Evolutionary conservation across 73 alveolate species (phyloP).

Genomic region (Paramecium octaurelia): DNA sequence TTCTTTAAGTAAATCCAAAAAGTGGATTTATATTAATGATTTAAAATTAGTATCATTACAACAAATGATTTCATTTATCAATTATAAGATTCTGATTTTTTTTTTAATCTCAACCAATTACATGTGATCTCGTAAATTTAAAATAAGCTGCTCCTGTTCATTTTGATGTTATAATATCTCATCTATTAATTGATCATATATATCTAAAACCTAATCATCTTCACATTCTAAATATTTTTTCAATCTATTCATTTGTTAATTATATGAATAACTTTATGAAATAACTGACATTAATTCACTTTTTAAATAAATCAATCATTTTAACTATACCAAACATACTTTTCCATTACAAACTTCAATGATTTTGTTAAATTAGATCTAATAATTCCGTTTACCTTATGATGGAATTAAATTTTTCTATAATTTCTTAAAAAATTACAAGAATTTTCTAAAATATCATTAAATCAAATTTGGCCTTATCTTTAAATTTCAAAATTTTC

Average conservation of each 20-base stretch:
- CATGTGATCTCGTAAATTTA: not conserved
- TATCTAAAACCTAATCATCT: conserved; percentile 1
- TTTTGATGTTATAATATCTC: not conserved
- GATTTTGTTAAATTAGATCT: no score
- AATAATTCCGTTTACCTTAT: no score
- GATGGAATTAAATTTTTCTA: no score
- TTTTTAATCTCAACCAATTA: not conserved
- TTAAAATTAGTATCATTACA: not conserved
- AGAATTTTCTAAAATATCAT: no score
- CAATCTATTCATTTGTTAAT: not conserved
- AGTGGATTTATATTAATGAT: not conserved
- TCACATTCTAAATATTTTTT: not conserved
- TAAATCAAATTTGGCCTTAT: not conserved
- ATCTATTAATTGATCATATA: not conserved
- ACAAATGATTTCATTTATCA: not conserved
- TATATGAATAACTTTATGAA: not conserved
- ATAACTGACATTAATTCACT: not conserved
- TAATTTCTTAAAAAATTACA: no score
- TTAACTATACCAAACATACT: not conserved
- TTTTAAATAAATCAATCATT: not conserved
- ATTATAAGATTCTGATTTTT: not conserved
- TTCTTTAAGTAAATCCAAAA: not conserved
- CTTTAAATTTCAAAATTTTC: no score
- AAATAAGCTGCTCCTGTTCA: not conserved
- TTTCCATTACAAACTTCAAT: not conserved